These are phyloP conservation scores for Beauveria varroae DNA, from an alignment of 2,329 filamentous ascomycete species.

Conservation along the genomic window DNA sequence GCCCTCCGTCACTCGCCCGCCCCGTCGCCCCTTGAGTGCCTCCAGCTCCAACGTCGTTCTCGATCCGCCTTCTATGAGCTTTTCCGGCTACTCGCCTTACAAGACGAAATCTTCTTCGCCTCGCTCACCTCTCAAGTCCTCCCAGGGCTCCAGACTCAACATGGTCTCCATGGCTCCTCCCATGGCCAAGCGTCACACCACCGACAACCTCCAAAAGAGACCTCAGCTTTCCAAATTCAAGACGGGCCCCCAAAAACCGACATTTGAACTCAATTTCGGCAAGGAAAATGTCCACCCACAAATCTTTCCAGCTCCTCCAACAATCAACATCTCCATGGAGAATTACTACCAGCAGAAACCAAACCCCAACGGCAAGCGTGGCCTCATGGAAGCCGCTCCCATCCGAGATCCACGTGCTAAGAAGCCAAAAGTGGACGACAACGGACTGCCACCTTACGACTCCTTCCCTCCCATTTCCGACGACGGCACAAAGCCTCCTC, in stretches of 20 bases:
- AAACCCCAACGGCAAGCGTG: conserved; percentile 47
- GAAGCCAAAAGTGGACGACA: conserved; percentile 56
- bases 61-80: conserved; percentile 49
- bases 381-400: conserved; percentile 64
- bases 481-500: conserved; percentile 79
- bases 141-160: conserved; percentile 54
- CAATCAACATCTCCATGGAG: conserved; percentile 44
- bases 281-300: conserved; percentile 52
- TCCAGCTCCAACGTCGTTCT: conserved; percentile 58
- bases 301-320: conserved; percentile 39
- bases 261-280: conserved; percentile 36
- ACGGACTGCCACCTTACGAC: conserved; percentile 57
- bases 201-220: conserved; percentile 65
- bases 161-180: conserved; percentile 62
- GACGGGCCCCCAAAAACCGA: conserved; percentile 45
- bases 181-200: conserved; percentile 41
- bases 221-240: conserved; percentile 53
- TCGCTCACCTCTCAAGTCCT: conserved; percentile 48
- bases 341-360: conserved; percentile 46
- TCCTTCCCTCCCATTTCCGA: conserved; percentile 79
- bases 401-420: conserved; percentile 66
- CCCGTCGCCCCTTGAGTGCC: conserved; percentile 39
- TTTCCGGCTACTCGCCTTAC: conserved; percentile 57
- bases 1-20: conserved; percentile 41
- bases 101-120: conserved; percentile 58